These are phyloP conservation scores for Coemansia javaensis DNA, from an alignment of 192 early-diverging fungal genomes.

Conservation along the genomic window DNA sequence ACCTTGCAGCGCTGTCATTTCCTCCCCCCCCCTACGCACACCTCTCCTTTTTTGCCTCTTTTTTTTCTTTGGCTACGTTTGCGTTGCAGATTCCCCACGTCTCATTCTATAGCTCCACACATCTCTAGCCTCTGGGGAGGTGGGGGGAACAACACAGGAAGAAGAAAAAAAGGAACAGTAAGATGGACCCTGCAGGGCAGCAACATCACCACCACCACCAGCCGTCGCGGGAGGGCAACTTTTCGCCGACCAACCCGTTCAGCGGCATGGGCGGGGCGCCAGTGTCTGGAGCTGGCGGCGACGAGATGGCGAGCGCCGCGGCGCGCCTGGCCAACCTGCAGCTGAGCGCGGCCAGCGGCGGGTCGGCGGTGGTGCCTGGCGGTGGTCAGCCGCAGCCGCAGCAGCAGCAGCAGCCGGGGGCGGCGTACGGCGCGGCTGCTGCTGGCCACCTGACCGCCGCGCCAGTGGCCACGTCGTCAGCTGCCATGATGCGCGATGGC, in stretches of 20 bases:
- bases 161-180: not conserved
- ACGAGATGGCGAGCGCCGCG: conserved; percentile 23
- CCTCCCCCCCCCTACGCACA: no score
- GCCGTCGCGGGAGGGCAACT: conserved; percentile 10
- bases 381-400: not conserved
- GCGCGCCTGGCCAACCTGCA: conserved; percentile 44
- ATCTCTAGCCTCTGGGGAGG: no score
- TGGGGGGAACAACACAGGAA: no score
- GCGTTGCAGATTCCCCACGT: no score
- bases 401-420: conserved; percentile 3
- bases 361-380: not conserved
- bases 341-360: conserved; percentile 14
- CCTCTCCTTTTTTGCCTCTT: no score
- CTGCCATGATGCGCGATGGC: conserved; percentile 7
- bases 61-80: no score
- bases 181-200: conserved; percentile 23
- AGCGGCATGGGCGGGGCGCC: conserved; percentile 17
- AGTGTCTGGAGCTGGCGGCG: not conserved
- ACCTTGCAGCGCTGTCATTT: no score
- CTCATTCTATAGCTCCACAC: no score
- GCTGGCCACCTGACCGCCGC: conserved; percentile 18
- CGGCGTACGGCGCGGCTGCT: conserved; percentile 24
- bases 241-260: conserved; percentile 48
- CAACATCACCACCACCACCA: no score
- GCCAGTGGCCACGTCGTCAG: conserved; percentile 4